A percentile compares a stretch with the other conserved stretches of the same genome.
These are phyloP conservation scores for Nakazawaea molendinolei DNA, from an alignment of 805 yeast genomes.

Conservation along the genomic window DNA sequence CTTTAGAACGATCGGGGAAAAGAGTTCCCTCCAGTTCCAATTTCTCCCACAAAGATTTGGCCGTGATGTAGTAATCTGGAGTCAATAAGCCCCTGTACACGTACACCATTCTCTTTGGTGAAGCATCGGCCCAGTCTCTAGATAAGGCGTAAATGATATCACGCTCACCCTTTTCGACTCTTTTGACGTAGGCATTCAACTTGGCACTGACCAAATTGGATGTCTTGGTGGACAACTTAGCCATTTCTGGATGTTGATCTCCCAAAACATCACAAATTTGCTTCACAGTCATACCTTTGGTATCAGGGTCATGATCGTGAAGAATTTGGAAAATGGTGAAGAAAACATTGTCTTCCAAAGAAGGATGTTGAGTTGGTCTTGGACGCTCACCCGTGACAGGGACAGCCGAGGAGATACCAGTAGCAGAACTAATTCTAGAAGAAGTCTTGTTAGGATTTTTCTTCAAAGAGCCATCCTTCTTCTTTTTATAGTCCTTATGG, in stretches of 20 bases:
- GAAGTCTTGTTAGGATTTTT: conserved; percentile 23
- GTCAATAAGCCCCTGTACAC: conserved; percentile 76
- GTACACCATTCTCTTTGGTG: conserved; percentile 85
- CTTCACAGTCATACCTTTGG: conserved; percentile 84
- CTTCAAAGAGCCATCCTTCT: conserved; percentile 20
- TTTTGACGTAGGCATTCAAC: conserved; percentile 76
- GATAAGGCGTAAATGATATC: conserved; percentile 66
- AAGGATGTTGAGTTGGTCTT: conserved; percentile 56
- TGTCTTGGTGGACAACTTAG: conserved; percentile 70
- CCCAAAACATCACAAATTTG: conserved; percentile 74
- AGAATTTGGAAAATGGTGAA: conserved; percentile 69
- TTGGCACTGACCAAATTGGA: conserved; percentile 79
- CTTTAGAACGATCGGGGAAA: conserved; percentile 11
- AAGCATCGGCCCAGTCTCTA: conserved; percentile 88
- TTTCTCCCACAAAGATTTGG: conserved; percentile 39
- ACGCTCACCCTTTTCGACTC: conserved; percentile 79
- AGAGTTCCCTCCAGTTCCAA: conserved; percentile 43
- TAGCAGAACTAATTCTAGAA: conserved; percentile 48
- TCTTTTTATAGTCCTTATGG: conserved; percentile 14
- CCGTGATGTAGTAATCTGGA: conserved; percentile 69
- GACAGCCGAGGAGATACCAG: conserved; percentile 71
- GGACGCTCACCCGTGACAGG: conserved; percentile 78
- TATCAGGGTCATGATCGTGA: conserved; percentile 60
- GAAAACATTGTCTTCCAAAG: conserved; percentile 70
- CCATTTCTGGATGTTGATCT: conserved; percentile 79